Conservation (phyloP, 2,329 filamentous ascomycete species). For the Pseudogymnoascus sp. region DNA sequence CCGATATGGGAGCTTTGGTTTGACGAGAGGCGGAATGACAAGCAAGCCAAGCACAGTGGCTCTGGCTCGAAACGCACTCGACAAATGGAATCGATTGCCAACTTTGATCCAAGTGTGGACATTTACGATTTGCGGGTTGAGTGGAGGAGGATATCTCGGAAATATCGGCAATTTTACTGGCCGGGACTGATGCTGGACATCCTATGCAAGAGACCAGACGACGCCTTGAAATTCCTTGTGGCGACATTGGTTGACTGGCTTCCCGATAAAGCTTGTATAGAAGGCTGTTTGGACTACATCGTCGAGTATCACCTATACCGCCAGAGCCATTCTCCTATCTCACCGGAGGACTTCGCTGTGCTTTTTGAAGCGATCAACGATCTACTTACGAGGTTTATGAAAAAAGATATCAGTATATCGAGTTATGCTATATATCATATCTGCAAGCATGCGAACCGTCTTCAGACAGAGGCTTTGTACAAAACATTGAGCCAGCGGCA, state of each 20-base stretch:
- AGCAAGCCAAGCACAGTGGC: neutral
- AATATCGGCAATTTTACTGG: conserved; percentile 13
- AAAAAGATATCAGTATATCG: neutral
- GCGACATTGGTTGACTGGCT: conserved; percentile 19
- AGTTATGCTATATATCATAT: neutral
- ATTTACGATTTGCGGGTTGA: neutral
- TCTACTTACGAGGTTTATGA: neutral
- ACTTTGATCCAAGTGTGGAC: neutral
- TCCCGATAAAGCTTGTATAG: conserved; percentile 17
- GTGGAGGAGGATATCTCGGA: neutral
- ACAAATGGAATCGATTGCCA: neutral
- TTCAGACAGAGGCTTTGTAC: conserved; percentile 17
- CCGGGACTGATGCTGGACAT: conserved; percentile 18
- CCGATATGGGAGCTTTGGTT: neutral
- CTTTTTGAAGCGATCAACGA: neutral
- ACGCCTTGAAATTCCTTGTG: conserved; percentile 20
- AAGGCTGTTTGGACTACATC: conserved; percentile 21
- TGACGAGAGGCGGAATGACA: neutral
- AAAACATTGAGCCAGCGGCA: conserved; percentile 13
- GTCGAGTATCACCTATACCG: conserved; percentile 15
- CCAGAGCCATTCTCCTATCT: neutral
- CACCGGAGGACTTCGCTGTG: neutral
- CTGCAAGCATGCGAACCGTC: neutral
- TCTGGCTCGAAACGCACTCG: neutral
- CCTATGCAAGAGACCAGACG: conserved; percentile 16